Base-by-base conservation (phyloP, 75 land plant genomes). In the Gnetum montanum region DNA sequence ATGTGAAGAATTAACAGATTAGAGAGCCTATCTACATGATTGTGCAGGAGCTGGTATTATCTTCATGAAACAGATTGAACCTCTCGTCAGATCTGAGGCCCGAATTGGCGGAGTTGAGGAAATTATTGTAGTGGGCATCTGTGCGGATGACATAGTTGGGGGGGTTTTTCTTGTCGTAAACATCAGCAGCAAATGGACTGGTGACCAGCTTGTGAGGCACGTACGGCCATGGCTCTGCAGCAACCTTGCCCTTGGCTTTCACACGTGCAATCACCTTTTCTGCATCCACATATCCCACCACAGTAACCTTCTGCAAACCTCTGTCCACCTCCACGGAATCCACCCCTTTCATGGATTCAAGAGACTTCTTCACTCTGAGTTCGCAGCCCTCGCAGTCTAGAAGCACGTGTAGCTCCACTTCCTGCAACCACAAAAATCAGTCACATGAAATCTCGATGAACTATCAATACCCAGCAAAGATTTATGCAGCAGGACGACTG, bases 301-400 rank as follows among this genome's bases (percentile, higher is more conserved):
- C 57, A 15, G 57, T 54, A 12, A 54, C 4, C 57, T 33, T 54
- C n/a, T 34, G 20, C 37, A 31, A 18, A n/a, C 33, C 33, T 34
- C 57, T 54, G 37, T n/a, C 22, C 34, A 54, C 57, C 13, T 33
- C 36, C 4, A 54, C 57, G 0, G 57, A 54, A 15, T 10, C 15
- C 33, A 54, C 36, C 6, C 57, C 85, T 70, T 68, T 78, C 22
- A 82, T 37, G 4, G 51, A 34, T 15, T 69, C 67, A 48, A 83
- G 66, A 7, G 62, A 54, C 0, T 58, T 68, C 70, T 71, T 73
- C 20, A 79, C 67, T 36, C 71, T 74, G 26, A 46, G 68, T 28
- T 53, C 79, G 43, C 86, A 82, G 7, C 86, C 86, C 22, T 78
- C 75, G 49, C 86, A 82, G 46, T 79, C 77, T 75, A 82, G 74